A percentile compares a stretch with the other conserved stretches of the same genome.
Conservation (phyloP, 805 yeast genomes). For the Candida vartiovaarae region DNA sequence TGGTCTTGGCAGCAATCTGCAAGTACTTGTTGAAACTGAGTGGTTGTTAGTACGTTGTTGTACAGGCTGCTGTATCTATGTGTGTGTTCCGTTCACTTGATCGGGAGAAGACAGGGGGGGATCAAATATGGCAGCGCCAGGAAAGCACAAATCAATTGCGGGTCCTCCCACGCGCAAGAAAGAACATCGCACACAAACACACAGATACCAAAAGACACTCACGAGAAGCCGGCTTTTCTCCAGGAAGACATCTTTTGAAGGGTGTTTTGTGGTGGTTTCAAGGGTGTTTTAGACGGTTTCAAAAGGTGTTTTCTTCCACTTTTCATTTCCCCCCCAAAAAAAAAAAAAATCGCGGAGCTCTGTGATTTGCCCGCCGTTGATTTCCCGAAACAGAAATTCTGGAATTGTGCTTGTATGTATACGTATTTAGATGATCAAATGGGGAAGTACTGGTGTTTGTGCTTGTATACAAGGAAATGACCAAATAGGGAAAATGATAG, state of each 20-base stretch:
- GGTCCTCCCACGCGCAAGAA: too few relatives aligned
- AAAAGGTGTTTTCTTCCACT: too few relatives aligned
- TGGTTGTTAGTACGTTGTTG: neutral
- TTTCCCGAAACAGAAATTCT: constrained; percentile 12
- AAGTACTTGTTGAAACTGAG: constrained; percentile 76
- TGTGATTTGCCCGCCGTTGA: constrained; percentile 4
- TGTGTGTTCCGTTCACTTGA: too few relatives aligned
- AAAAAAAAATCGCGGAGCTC: neutral
- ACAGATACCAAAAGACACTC: constrained; percentile 22
- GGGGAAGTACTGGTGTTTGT: too few relatives aligned
- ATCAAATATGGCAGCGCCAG: too few relatives aligned
- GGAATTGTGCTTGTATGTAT: too few relatives aligned
- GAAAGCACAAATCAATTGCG: too few relatives aligned
- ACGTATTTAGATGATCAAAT: too few relatives aligned
- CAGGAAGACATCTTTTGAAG: constrained; percentile 41
- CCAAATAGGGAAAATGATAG: neutral
- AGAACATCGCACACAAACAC: neutral
- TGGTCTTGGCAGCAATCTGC: constrained; percentile 82
- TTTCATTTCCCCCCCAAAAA: neutral
- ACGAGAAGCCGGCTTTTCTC: constrained; percentile 64
- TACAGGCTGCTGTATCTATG: neutral
- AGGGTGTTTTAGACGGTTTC: neutral
- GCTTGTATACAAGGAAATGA: neutral
- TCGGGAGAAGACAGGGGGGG: too few relatives aligned
- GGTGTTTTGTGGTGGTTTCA: neutral